Percentiles rank a stretch among this genome's conserved stretches.
phyloP scores from a whole-genome alignment of 2,329 filamentous ascomycete species.

The Calonectria multiphialidica region DNA sequence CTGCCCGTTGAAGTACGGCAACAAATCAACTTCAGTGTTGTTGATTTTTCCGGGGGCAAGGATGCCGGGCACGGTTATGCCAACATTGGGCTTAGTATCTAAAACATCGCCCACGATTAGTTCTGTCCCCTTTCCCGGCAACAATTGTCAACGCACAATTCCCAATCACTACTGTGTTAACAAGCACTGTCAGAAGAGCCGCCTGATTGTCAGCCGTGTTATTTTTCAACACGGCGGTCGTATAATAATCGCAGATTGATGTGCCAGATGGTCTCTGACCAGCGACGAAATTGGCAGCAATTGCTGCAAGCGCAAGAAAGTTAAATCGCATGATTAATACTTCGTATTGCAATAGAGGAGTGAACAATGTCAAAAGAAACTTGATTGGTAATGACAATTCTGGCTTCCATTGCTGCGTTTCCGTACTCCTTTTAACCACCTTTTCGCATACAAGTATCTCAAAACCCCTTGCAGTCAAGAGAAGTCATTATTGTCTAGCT shows the following conservation, averaged over 20 bases:
- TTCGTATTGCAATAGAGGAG: not conserved
- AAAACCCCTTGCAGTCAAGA: not conserved
- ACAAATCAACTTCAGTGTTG: conserved; percentile 65
- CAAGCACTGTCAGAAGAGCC: conserved; percentile 66
- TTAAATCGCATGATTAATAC: conserved; percentile 41
- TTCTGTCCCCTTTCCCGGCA: no score
- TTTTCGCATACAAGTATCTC: not conserved
- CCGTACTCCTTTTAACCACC: not conserved
- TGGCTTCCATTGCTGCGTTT: not conserved
- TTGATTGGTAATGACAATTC: not conserved
- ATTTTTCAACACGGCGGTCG: conserved; percentile 67
- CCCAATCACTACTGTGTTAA: conserved; percentile 75
- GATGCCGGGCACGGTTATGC: conserved; percentile 68
- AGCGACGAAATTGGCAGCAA: conserved; percentile 33
- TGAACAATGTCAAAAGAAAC: not conserved
- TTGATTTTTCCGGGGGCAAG: conserved; percentile 63
- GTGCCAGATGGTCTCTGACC: conserved; percentile 62
- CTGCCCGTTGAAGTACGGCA: conserved; percentile 69
- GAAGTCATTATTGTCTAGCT: not conserved
- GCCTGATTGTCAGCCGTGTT: conserved; percentile 71
- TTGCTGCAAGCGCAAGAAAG: conserved; percentile 35
- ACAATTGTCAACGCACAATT: conserved; percentile 59
- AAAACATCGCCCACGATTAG: not conserved
- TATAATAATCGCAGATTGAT: conserved; percentile 74
- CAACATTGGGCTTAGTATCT: conserved; percentile 66